These are phyloP conservation scores for Wickerhamomyces strasburgensis DNA, from an alignment of 805 yeast species.

Conservation along the genomic window DNA sequence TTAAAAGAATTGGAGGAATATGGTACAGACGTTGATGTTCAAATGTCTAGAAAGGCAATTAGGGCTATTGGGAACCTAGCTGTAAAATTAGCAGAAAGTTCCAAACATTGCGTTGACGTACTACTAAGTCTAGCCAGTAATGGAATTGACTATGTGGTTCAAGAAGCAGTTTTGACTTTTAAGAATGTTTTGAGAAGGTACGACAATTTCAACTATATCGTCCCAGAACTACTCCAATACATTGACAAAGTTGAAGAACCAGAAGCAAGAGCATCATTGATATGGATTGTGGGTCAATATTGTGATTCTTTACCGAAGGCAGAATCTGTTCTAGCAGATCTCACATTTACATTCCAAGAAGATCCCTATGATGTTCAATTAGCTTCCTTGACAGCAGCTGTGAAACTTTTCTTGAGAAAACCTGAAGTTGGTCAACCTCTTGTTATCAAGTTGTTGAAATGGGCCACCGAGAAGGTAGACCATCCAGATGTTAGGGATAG, in stretches of 20 bases:
- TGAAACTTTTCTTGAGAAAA: constrained; percentile 57
- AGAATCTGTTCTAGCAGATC: constrained; percentile 35
- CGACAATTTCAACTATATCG: constrained; percentile 49
- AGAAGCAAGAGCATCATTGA: constrained; percentile 70
- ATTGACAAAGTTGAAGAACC: constrained; percentile 61
- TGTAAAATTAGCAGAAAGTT: constrained; percentile 60
- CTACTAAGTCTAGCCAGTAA: constrained; percentile 55
- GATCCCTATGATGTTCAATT: constrained; percentile 74
- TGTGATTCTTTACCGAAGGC: constrained; percentile 43
- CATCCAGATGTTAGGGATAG: constrained; percentile 86
- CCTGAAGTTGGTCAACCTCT: constrained; percentile 52
- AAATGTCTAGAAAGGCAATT: constrained; percentile 83
- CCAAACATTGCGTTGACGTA: constrained; percentile 58
- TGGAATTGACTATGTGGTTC: constrained; percentile 68
- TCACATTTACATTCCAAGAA: constrained; percentile 44
- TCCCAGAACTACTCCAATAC: constrained; percentile 37
- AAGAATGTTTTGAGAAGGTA: constrained; percentile 74
- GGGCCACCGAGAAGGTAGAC: constrained; percentile 67
- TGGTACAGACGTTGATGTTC: constrained; percentile 80
- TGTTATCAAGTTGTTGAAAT: constrained; percentile 54
- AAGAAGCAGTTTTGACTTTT: constrained; percentile 73
- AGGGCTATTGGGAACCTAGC: constrained; percentile 89
- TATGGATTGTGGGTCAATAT: constrained; percentile 83
- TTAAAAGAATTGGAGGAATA: constrained; percentile 77
- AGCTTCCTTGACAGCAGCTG: constrained; percentile 65